phyloP scores from a whole-genome alignment of 2,329 filamentous ascomycete species.

The Colletotrichum lentis region DNA sequence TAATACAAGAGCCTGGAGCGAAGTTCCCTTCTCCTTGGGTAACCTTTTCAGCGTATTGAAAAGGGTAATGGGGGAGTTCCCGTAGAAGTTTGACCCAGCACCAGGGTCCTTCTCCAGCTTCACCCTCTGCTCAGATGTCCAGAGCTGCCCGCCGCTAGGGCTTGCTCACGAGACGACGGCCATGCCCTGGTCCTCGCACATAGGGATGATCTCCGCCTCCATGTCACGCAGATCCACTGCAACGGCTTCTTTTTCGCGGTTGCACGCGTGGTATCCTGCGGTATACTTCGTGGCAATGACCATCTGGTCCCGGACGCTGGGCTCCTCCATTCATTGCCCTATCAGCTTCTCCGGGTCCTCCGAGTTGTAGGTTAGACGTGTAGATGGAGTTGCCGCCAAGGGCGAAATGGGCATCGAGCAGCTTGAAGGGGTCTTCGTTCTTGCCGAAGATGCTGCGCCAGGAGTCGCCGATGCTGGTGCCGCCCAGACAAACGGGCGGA shows the following conservation, averaged over 20 bases:
- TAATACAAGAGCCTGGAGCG: slow-evolving; percentile 15
- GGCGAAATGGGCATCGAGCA: slow-evolving; percentile 65
- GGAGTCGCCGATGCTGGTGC: slow-evolving; percentile 41
- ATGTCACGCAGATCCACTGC: slow-evolving; percentile 47
- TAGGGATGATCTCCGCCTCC: slow-evolving; percentile 53
- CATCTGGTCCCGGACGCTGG: slow-evolving; percentile 60
- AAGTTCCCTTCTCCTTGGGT: slow-evolving; percentile 24
- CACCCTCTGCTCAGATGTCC: slow-evolving; percentile 49
- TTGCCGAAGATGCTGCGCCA: slow-evolving; percentile 39
- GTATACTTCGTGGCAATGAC: slow-evolving; percentile 66
- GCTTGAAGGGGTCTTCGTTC: slow-evolving; percentile 57
- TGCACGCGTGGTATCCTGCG: slow-evolving; percentile 53
- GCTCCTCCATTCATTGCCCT: slow-evolving; percentile 63
- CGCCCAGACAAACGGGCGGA: slow-evolving; percentile 42
- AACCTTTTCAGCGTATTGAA: slow-evolving; percentile 32
- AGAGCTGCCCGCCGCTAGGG: slow-evolving; percentile 61
- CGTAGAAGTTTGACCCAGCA: not conserved
- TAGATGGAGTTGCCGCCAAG: slow-evolving; percentile 74
- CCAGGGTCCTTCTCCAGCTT: slow-evolving; percentile 37
- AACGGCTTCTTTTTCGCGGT: slow-evolving; percentile 49
- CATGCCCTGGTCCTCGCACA: slow-evolving; percentile 54
- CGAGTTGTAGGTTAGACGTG: slow-evolving; percentile 65
- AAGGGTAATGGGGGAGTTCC: not conserved
- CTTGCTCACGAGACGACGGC: slow-evolving; percentile 67
- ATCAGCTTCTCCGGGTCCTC: slow-evolving; percentile 65